phyloP scores from a whole-genome alignment of 305 asterid genomes.

The Fraxinus nigra region DNA sequence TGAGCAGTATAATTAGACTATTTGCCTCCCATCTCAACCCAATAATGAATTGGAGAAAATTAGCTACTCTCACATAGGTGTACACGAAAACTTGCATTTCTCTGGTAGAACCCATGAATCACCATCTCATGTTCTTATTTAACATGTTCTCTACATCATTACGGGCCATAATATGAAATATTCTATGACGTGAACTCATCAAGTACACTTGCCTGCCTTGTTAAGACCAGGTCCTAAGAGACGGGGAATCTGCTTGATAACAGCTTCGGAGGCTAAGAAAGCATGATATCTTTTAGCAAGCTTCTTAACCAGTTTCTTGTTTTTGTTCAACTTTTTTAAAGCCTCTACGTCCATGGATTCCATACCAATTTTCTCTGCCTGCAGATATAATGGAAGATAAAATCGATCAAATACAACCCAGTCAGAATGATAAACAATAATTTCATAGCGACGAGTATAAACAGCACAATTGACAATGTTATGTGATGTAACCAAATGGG shows the following conservation, averaged over 20 bases:
- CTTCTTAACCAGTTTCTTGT: conserved; percentile 73
- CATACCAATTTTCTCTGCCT: conserved; percentile 66
- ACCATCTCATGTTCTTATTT: background rate
- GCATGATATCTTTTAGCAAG: conserved; percentile 74
- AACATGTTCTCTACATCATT: background rate
- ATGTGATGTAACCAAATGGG: background rate
- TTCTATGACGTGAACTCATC: background rate
- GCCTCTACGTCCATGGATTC: conserved; percentile 78
- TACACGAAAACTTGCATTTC: background rate
- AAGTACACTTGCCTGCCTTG: conserved; percentile 63
- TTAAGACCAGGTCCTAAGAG: conserved; percentile 74
- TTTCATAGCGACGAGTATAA: background rate
- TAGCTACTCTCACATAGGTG: background rate
- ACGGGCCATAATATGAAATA: background rate
- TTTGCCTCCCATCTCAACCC: background rate
- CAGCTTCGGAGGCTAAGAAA: conserved; percentile 70
- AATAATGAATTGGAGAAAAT: background rate
- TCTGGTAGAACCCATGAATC: background rate
- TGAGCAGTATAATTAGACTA: background rate
- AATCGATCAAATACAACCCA: background rate
- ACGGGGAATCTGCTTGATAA: conserved; percentile 76
- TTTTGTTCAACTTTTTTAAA: conserved; percentile 62
- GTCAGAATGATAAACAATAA: background rate
- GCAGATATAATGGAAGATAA: conserved; percentile 1
- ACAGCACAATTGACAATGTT: background rate